Evolutionary conservation across 2,329 filamentous ascomycete genomes (phyloP), one percentile per base, ranked within the genome.

Genomic region (Bisporella sp.): DNA sequence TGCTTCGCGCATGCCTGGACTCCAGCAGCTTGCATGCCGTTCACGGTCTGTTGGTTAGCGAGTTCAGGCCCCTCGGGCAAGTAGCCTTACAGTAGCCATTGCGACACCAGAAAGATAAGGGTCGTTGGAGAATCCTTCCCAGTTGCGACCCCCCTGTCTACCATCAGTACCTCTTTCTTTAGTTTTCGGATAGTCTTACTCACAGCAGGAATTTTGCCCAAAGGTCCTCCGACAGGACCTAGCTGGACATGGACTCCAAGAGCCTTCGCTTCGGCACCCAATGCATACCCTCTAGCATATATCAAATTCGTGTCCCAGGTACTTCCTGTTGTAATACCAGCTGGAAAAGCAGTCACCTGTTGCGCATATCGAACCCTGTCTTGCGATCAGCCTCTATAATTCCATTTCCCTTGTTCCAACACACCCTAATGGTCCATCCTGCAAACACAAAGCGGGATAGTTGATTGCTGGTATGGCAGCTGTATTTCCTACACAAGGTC

Each of bases 71-170:
- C 40, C 30, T 28, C 5, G n/a, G 28, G 28, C 3, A 21, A 5
- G 11, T 11, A 2, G 4, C 40, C 55, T 5, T 52, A 62, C 61
- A 52, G 82, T 75, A 12, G 72, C 73, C 62, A 82, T 78, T 7
- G 76, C 79, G 55, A 84, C 71, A 13, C 82, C 84, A 21, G 81
- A 80, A 31, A 89, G 72, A 43, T 92, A 89, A 0, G 89, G 87
- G 62, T 95, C 89, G 1, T 83, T 74, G 0, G 86, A 85, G 63
- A 92, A 93, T 0, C 83, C 87, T 65, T 93, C 89, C 88, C 88
- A 95, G 63, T 89, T 90, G 37, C 89, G 74, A 0, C 89, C 89
- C 32, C 82, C 89, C 45, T 78, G 73, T 1, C 80, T 40, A 30
- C 6, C 11, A 77, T 44, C 75, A 71, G 51, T 21, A 51, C 46